A percentile compares a stretch with the other conserved stretches of the same genome.
Conservation (phyloP, 352 stramenopile species). For the Phytophthora capsici region DNA sequence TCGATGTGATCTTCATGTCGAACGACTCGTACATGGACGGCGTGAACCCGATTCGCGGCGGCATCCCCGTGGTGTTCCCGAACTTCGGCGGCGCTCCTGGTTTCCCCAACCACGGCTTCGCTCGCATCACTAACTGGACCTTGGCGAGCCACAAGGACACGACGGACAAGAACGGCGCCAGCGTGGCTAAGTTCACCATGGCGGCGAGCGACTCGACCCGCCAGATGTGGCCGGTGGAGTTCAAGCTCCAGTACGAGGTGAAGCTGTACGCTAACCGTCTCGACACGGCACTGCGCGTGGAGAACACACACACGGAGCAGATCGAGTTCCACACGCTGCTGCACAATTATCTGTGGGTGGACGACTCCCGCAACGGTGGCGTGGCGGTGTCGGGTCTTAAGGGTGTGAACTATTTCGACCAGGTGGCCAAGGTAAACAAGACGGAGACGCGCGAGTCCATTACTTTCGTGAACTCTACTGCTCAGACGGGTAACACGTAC, state of each 20-base stretch:
- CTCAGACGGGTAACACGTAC: conserved; percentile 90
- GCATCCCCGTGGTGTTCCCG: conserved; percentile 92
- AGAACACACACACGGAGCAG: conserved; percentile 81
- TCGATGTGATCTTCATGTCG: conserved; percentile 88
- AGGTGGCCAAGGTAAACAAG: conserved; percentile 76
- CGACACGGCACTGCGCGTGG: conserved; percentile 77
- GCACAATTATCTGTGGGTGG: conserved; percentile 94
- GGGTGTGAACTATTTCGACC: conserved; percentile 86
- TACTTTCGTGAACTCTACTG: conserved; percentile 28
- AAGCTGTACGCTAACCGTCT: conserved; percentile 66
- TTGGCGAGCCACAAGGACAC: conserved; percentile 18
- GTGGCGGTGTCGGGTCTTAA: conserved; percentile 85
- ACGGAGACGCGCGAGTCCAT: conserved; percentile 67
- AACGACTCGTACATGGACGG: conserved; percentile 78
- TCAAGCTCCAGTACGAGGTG: conserved; percentile 74
- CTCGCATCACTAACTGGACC: conserved; percentile 59
- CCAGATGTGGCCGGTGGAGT: conserved; percentile 60
- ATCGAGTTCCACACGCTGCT: conserved; percentile 95
- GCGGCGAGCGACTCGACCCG: conserved; percentile 36
- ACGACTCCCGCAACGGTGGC: conserved; percentile 66
- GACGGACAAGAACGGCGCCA: conserved; percentile 22
- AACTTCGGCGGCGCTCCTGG: conserved; percentile 72
- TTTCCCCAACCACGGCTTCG: conserved; percentile 89
- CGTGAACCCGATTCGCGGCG: conserved; percentile 86
- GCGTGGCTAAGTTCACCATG: conserved; percentile 46